Evolutionary conservation across 73 alveolate species (phyloP), one percentile per base, ranked within the genome.

Genomic region (Tetrahymena malaccensis): DNA sequence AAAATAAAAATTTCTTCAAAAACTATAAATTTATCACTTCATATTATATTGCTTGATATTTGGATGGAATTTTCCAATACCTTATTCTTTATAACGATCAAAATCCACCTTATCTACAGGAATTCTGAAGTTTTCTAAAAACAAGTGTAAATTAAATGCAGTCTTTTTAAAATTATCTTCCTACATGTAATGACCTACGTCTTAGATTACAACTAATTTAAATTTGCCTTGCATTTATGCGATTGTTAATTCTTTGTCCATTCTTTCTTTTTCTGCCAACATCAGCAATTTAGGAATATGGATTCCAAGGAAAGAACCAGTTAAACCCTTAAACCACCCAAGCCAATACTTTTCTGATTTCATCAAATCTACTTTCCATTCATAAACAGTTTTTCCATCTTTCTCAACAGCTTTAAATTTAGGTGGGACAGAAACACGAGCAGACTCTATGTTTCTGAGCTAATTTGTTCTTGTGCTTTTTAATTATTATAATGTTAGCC

Each of bases 201-300:
- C 96, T 56, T 97, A 95, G 27, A 98, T 44, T 55, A 98, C 99
- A 7, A 98, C 97, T 89, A 98, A 95, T 96, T 99, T 98, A 96
- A 98, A 98, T 96, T 99, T 99, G 43, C 99, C 99, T 96, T 98
- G 98, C 99, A 99, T 99, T 96, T 99, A 98, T 9, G 99, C 99
- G 2, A 99, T 98, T 37, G 99, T 99, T 94, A 99, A 95, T 85
- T 98, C 99, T 96, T 98, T 96, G 96, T 99, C 99, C 98, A 98
- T 97, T 96, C 99, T 96, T 94, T 99, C 99, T 56, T 96, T 97
- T 93, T 99, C 99, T 50, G 99, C 99, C 35, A 99, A 70, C 96
- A 98, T 96, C 94, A 99, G 95, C 85, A 96, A 94, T 93, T 98
- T 98, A 6, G 99, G 99, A 34, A 97, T 97, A 93, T 97, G 94